Evolutionary conservation across 148 eudicot species (phyloP).

Genomic region (Chenopodium album): DNA sequence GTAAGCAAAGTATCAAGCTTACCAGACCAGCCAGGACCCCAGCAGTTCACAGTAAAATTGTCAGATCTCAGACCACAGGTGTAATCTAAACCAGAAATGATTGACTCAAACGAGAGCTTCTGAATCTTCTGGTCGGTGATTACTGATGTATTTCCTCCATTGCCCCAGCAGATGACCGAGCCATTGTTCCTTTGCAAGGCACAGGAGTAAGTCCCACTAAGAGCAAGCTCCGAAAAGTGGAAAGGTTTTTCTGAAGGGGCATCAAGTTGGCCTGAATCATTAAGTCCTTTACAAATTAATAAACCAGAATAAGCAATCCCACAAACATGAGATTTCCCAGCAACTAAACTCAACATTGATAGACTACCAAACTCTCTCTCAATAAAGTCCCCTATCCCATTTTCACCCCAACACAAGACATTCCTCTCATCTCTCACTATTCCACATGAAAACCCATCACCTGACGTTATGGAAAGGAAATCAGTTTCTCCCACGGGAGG

Average conservation of each 20-base stretch:
- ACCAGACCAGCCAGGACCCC: constrained; percentile 59
- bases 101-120: constrained; percentile 39
- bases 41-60: constrained; percentile 39
- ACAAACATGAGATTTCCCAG: constrained; percentile 59
- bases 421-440: constrained; percentile 31
- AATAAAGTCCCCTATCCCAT: constrained; percentile 43
- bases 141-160: constrained; percentile 15
- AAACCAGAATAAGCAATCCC: constrained; percentile 44
- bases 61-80: constrained; percentile 47
- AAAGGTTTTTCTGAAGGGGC: constrained; percentile 35
- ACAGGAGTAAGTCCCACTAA: constrained; percentile 49
- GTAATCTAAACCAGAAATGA: constrained; percentile 47
- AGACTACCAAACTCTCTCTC: constrained; percentile 40
- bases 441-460: constrained; percentile 55
- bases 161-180: constrained; percentile 58
- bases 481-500: constrained; percentile 22
- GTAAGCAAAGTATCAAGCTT: constrained; percentile 26
- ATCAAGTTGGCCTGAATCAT: constrained; percentile 42
- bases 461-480: constrained; percentile 44
- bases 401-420: constrained; percentile 55
- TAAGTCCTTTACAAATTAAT: constrained; percentile 52
- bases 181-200: constrained; percentile 40
- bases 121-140: constrained; percentile 13
- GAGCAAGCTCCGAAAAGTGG: constrained; percentile 40
- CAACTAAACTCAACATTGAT: constrained; percentile 49